Evolutionary conservation across 2,329 filamentous ascomycete species (phyloP), one percentile per base, ranked within the genome.

Genomic region (Penicillium sp.): DNA sequence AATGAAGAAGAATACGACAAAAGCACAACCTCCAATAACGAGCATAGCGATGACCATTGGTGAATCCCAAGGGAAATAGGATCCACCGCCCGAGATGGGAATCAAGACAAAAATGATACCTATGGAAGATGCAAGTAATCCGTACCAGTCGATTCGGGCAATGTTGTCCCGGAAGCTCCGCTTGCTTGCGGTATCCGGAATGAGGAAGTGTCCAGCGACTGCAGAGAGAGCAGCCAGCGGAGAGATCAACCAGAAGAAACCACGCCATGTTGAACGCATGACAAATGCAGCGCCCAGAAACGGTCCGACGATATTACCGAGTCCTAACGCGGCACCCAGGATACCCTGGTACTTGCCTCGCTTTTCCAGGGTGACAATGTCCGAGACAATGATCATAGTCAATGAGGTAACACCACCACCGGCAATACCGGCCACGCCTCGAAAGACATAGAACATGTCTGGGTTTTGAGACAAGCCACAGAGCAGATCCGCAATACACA

Each of bases 81-180:
- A 74, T 1, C 78, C 80, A 49, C 79, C 81, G 13, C 81, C 81
- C 2, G 81, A 84, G 11, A 86, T 76, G 0, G 83, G 83, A 37
- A 87, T 82, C 14, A 86, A 71, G 2, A 86, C 57, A 11, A 85
- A 72, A 9, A 86, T 77, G 25, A 84, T 77, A 0, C 76, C 81
- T 6, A 76, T 67, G 0, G 79, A 80, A 3, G 77, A 79, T 2
- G 76, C 72, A 10, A 83, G 49, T 1, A 82, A 71, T 1, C 83
- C 83, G 19, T 70, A 75, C 54, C 78, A 82, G 62, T 87, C 83
- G 46, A 86, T 81, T 36, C 78, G 79, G 40, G 67, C 69, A 18
- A 80, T 58, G 39, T 77, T 80, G 36, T 76, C 72, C 33, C 67
- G 66, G 31, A 79, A 66, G 9, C 72, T 68, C 33, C 72, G 72